Base-by-base conservation (phyloP, 2,329 filamentous ascomycete species). In the Pseudocercospora fuligena region DNA sequence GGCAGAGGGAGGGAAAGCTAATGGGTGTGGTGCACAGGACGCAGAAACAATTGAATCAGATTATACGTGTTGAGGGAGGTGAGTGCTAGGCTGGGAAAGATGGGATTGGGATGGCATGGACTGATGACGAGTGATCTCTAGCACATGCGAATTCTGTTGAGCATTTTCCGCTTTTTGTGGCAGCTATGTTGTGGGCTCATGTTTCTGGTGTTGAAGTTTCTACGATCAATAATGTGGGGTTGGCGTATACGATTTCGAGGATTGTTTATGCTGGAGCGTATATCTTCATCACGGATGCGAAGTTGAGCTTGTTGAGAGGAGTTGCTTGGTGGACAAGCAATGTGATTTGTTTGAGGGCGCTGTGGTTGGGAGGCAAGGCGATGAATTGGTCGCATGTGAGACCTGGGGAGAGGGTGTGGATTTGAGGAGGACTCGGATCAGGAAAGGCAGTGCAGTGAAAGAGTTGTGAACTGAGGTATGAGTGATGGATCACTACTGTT, bases 91-190 rank as follows among this genome's bases (percentile, higher is more conserved):
- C n/a, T 7, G 29, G 8, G 29, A 27, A 31, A 31, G 29, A 31
- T 31, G 6, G 29, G 6, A 31, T 31, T 5, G 29, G 9, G 29
- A 27, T 3, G 6, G 27, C 3, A 31, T 31, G 29, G 29, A 8
- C 29, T 31, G 29, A 31, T 8, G 29, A 31, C 1, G 29, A 31
- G 8, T 49, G 11, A 19, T n/a, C n/a, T n/a, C n/a, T 14, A 4
- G 82, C 82, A n/a, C 80, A 82, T 66, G 80, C 81, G 12, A 86
- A 85, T 63, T 78, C 81, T 0, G 78, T 84, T 1, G 83, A 81
- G 65, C 77, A 81, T 64, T 82, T 75, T 63, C 67, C 79, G 0
- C 64, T 83, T 1, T 80, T 84, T 64, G 69, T 74, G 0, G 75
- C 72, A 0, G 78, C 78, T 3, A 73, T 84, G 65, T 54, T 80